phyloP scores from a whole-genome alignment of 352 stramenopile species.

The Phytopythium aichiense region DNA sequence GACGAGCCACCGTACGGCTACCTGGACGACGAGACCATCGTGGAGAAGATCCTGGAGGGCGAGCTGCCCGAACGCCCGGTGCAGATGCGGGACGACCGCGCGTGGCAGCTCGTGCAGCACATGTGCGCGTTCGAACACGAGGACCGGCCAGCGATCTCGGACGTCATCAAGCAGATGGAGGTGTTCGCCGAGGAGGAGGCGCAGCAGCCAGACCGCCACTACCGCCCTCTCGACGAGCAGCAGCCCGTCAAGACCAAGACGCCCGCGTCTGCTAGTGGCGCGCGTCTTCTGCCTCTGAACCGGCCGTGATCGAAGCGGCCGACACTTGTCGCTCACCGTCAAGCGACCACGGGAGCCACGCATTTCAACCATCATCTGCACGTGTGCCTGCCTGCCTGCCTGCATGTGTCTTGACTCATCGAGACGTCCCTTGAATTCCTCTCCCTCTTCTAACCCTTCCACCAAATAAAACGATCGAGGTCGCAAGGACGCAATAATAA shows the following conservation, averaged over 20 bases:
- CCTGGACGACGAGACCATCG: constrained; percentile 8
- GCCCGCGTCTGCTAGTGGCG: no score
- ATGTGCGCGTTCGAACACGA: constrained; percentile 7
- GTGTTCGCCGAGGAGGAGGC: constrained; percentile 14
- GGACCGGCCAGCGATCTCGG: constrained; percentile 2
- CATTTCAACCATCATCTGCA: not conserved
- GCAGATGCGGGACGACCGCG: constrained; percentile 10
- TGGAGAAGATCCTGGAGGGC: constrained; percentile 7
- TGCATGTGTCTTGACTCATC: not conserved
- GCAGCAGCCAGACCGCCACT: not conserved
- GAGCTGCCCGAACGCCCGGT: constrained; percentile 8
- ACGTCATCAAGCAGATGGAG: constrained; percentile 7
- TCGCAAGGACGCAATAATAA: constrained; percentile 4
- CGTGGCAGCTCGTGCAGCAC: constrained; percentile 12
- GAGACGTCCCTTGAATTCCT: not conserved
- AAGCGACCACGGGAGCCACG: not conserved
- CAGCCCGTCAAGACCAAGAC: not conserved
- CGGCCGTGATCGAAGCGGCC: not conserved
- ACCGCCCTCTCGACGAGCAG: not conserved
- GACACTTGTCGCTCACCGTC: not conserved
- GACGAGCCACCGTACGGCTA: constrained; percentile 13
- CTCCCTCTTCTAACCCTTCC: not conserved
- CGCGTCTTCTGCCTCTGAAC: not conserved
- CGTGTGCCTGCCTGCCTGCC: not conserved
- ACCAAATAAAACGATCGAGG: not conserved